phyloP scores from a whole-genome alignment of 306 rosid genomes.

The Quercus mongolica region DNA sequence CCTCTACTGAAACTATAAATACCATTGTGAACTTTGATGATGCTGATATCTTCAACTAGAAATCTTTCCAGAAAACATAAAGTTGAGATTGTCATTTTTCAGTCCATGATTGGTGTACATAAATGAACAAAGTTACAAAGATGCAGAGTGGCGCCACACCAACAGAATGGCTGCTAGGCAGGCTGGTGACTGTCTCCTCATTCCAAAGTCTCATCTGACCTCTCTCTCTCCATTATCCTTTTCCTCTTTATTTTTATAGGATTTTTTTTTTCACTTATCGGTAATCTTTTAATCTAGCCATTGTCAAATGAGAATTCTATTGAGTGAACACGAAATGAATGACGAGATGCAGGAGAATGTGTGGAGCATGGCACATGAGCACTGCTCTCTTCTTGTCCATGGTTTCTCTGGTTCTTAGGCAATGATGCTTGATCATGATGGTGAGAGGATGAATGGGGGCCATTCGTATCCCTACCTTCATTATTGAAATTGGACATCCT shows the following conservation, averaged over 20 bases:
- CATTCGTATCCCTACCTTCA: slow-evolving; percentile 30
- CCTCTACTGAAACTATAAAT: no score
- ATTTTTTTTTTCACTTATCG: not conserved
- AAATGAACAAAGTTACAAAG: no score
- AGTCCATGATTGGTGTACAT: no score
- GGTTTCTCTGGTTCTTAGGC: slow-evolving; percentile 29
- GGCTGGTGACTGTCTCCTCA: not conserved
- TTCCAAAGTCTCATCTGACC: not conserved
- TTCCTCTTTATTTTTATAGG: no score
- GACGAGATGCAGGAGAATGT: not conserved
- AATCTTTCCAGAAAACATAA: no score
- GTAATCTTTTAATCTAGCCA: not conserved
- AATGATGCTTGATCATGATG: slow-evolving; percentile 3
- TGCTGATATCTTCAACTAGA: no score
- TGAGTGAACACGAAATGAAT: not conserved
- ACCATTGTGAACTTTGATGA: no score
- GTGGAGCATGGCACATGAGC: not conserved
- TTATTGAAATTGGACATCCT: slow-evolving; percentile 21
- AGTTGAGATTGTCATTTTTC: no score
- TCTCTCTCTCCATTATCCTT: not conserved
- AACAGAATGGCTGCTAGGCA: not conserved
- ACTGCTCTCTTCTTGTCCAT: slow-evolving; percentile 9
- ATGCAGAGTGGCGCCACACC: no score
- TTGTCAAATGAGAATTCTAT: slow-evolving; percentile 57
- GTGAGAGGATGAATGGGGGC: slow-evolving; percentile 36